Base-by-base conservation (phyloP, 73 alveolate genomes). In the Paramecium tetraurelia region DNA sequence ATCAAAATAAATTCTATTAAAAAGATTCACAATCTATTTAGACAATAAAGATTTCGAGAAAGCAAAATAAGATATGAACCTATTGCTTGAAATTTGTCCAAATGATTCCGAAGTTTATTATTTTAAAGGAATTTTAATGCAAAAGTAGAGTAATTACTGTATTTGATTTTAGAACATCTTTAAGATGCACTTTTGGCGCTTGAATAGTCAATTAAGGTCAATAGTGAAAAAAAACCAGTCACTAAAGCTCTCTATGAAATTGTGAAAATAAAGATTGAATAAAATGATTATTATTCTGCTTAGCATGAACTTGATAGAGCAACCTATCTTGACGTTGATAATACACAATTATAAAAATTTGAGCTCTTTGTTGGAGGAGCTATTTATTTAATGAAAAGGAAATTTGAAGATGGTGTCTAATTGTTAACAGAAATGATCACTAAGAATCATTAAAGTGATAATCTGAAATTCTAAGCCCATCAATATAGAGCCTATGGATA, bases 281-380 rank as follows among this genome's bases (percentile, higher is more conserved):
- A 95, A 59, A 96, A 94, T 69, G 98, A 96, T 93, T 96, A 88
- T 59, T 96, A 96, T 90, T 95, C 93, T 43, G 98, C 98, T 8
- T 94, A 92, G 59, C 96, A 92, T 92, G 95, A 94, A 57, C 94
- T 96, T 20, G 59, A 95, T 57, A 93, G 98, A 89, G 96, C 98
- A 7, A 80, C 93, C 12, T 92, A 93, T 48, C 80, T 68, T 12
- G 93, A 95, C 76, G 85, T 93, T 57, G 95, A 95, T 63, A 59
- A 92, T 16, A 87, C 89, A 63, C 86, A 93, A 53, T 92, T 95
- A 38, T 57, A 85, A 36, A 86, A 69, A 24, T 94, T 93, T 63
- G 92, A 89, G 63, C 58, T 92, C 7, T 96, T 95, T 77, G 93
- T 97, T 20, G 99, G 94, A 69, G 98, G 97, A 16, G 99, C 94